Conservation (phyloP, 441 rosid genomes). For the Corymbia calophylla region DNA sequence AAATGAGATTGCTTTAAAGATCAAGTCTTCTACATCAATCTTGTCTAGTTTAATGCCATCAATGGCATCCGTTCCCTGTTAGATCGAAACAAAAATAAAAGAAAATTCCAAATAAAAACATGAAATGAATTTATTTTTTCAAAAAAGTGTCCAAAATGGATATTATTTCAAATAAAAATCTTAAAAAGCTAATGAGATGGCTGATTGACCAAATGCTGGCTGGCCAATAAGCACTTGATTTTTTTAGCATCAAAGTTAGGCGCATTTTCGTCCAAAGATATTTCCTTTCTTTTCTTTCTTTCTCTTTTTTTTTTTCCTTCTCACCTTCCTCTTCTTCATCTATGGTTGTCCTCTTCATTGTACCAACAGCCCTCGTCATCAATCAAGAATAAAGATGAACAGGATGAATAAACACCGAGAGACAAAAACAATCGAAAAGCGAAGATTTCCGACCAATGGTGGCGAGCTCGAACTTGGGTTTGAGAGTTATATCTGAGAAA, state of each 20-base stretch:
- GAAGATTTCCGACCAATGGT: neutral
- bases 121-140: rapidly evolving
- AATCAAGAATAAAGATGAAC: neutral
- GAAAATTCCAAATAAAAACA: too few species aligned
- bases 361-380: neutral
- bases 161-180: rapidly evolving
- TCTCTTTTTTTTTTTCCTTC: too few species aligned
- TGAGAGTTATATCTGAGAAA: neutral
- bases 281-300: rapidly evolving
- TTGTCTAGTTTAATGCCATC: neutral
- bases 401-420: neutral
- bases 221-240: neutral
- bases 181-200: rapidly evolving
- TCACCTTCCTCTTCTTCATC: too few species aligned
- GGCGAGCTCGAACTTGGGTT: neutral
- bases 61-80: rapidly evolving
- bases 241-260: neutral
- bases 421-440: neutral
- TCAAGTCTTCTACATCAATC: neutral
- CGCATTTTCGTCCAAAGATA: neutral
- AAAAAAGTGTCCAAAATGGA: too few species aligned
- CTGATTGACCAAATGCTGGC: rapidly evolving
- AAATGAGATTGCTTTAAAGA: neutral
- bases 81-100: neutral
- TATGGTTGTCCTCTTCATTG: neutral